Evolutionary conservation across 1,139 yeast species (phyloP), one percentile per base, ranked within the genome.

Genomic region (Diutina rugosa): DNA sequence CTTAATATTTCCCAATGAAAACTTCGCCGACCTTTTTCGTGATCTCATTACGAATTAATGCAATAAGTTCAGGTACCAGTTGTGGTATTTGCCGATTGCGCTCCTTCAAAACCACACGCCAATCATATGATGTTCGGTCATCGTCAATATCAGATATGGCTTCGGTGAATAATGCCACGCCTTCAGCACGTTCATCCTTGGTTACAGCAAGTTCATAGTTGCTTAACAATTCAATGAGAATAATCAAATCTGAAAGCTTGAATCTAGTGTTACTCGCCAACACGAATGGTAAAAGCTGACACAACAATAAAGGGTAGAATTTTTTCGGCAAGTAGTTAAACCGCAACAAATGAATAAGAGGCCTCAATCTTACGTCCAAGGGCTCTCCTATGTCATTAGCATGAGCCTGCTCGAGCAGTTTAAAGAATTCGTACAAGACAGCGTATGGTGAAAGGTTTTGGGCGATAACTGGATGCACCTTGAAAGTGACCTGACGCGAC

Each of bases 361-460:
- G 66, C 2, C 77, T 70, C 12, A 72, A 61, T 69, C 72, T 56
- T n/a, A 38, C 32, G 72, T 65, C 14, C 26, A 49, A 38, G 18
- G 51, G 51, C 29, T 28, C 18, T 18, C 28, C n/a, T 14, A 9
- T 4, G 14, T 47, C 38, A 4, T 49, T 7, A 28, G n/a, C 44
- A 8, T 29, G 28, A 75, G 72, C 28, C 59, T 63, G 59, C 60
- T 65, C 57, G 64, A 69, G 58, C 56, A 70, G 65, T 26, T 69
- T 66, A 66, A 76, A 78, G 61, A 76, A 82, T 59, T 78, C 80
- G 57, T 72, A 74, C 55, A 87, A 69, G 0, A 86, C 85, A 0
- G 89, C 91, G 65, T 85, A 85, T 35, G 95, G 95, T 0, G 93
- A 73, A 55, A 87, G 68, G 53, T 87, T 78, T 67, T 86, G 90